Evolutionary conservation across 495 filamentous ascomycete genomes (phyloP).

Genomic region (Hypoxylon lenormandii): DNA sequence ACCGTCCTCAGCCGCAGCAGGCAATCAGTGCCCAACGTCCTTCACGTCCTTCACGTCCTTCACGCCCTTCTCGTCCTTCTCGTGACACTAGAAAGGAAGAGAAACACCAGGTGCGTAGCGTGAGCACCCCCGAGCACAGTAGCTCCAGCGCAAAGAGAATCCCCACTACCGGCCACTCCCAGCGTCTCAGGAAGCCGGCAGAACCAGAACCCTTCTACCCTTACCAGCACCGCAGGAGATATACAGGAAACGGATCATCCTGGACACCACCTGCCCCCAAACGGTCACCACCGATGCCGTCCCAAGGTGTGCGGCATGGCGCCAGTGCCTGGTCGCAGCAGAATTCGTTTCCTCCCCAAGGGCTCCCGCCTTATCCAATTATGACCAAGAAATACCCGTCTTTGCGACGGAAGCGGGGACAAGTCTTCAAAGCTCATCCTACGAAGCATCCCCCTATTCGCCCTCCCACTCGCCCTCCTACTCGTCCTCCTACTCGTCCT

Average conservation of each 20-base stretch:
- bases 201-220: conserved; percentile 12
- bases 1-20: conserved; percentile 5
- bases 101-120: background rate
- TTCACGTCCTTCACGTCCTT: too few species aligned
- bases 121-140: background rate
- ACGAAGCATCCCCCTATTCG: background rate
- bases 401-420: conserved; percentile 20
- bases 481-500: too few species aligned
- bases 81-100: conserved; percentile 1
- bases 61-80: too few species aligned
- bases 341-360: background rate
- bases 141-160: background rate
- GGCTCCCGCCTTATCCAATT: background rate
- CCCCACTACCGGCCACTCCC: background rate
- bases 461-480: too few species aligned
- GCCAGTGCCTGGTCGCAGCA: background rate
- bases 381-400: background rate
- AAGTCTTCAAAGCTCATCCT: background rate
- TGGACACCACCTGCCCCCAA: conserved; percentile 2
- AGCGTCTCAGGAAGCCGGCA: conserved; percentile 14
- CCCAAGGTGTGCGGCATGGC: background rate
- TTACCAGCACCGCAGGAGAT: background rate
- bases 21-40: background rate
- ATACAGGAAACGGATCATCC: background rate
- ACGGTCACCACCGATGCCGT: background rate